These are phyloP conservation scores for Penicillium sp. DNA, from an alignment of 2,329 filamentous ascomycete species.

Conservation along the genomic window DNA sequence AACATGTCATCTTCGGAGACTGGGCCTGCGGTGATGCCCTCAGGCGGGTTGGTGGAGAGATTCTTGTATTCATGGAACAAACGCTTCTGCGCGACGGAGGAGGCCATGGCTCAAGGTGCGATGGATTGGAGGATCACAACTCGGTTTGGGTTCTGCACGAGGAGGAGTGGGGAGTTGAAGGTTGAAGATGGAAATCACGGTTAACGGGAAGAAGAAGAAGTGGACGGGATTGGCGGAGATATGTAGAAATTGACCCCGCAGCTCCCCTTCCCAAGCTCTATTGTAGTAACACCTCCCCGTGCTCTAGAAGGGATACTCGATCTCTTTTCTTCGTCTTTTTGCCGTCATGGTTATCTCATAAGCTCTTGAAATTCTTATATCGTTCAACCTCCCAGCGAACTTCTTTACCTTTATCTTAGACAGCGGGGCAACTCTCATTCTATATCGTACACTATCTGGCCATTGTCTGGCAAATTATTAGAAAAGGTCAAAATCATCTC, in stretches of 20 bases:
- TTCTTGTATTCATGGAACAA: constrained; percentile 95
- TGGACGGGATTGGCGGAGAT: too few relatives aligned
- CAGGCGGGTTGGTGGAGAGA: constrained; percentile 90
- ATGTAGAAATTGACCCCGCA: too few relatives aligned
- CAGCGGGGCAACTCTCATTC: neutral
- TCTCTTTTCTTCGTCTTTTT: too few relatives aligned
- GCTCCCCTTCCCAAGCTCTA: too few relatives aligned
- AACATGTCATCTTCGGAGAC: constrained; percentile 92
- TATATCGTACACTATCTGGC: neutral
- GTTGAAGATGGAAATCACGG: neutral
- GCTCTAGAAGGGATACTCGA: too few relatives aligned
- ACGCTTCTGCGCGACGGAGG: constrained; percentile 61
- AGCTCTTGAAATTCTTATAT: too few relatives aligned
- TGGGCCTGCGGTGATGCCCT: constrained; percentile 93
- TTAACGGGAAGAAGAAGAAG: too few relatives aligned
- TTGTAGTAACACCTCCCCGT: too few relatives aligned
- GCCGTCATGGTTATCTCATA: too few relatives aligned
- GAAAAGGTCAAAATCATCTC: constrained; percentile 28
- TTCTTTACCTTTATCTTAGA: too few relatives aligned
- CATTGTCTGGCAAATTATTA: constrained; percentile 2
- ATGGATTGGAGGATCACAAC: too few relatives aligned
- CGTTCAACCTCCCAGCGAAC: too few relatives aligned
- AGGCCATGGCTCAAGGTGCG: constrained; percentile 35
- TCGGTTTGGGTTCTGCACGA: neutral
- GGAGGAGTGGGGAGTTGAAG: neutral